Evolutionary conservation across 108 stramenopile genomes (phyloP).

Genomic region (Hondaea fermentalgiana): DNA sequence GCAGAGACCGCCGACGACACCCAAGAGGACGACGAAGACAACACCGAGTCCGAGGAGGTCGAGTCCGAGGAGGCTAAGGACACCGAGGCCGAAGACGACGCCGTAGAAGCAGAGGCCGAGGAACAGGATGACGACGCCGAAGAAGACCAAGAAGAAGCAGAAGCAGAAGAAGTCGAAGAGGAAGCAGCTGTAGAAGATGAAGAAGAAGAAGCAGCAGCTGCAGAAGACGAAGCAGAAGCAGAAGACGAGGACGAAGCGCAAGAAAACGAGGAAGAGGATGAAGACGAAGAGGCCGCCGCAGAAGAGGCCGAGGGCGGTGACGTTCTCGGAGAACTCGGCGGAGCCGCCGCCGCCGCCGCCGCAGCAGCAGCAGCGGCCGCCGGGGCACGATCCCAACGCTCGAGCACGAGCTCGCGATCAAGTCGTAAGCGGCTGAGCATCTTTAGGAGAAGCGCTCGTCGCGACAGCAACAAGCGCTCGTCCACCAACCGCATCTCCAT

Average conservation of each 20-base stretch:
- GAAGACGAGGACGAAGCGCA: background rate
- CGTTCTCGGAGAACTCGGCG: too few relatives aligned
- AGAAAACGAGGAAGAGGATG: background rate
- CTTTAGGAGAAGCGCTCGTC: background rate
- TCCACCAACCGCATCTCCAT: background rate
- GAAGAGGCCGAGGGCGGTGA: too few relatives aligned
- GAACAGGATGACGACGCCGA: conserved; percentile 1
- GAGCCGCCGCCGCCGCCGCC: too few relatives aligned
- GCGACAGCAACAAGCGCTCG: background rate
- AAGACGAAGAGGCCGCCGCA: too few relatives aligned
- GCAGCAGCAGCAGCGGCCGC: too few relatives aligned
- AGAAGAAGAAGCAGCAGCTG: background rate
- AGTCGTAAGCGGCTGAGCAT: background rate
- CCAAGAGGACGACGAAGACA: too few relatives aligned
- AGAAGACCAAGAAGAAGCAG: background rate
- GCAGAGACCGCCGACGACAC: background rate
- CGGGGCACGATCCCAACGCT: too few relatives aligned
- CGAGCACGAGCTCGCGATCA: background rate
- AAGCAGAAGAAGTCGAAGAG: background rate
- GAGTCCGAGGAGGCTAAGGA: background rate
- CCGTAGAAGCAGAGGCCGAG: background rate
- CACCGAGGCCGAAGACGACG: background rate
- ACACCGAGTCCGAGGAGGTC: background rate
- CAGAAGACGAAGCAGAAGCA: background rate
- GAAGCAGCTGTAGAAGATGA: background rate